Conservation (phyloP, 352 stramenopile genomes). For the Phytopythium ostracodes region DNA sequence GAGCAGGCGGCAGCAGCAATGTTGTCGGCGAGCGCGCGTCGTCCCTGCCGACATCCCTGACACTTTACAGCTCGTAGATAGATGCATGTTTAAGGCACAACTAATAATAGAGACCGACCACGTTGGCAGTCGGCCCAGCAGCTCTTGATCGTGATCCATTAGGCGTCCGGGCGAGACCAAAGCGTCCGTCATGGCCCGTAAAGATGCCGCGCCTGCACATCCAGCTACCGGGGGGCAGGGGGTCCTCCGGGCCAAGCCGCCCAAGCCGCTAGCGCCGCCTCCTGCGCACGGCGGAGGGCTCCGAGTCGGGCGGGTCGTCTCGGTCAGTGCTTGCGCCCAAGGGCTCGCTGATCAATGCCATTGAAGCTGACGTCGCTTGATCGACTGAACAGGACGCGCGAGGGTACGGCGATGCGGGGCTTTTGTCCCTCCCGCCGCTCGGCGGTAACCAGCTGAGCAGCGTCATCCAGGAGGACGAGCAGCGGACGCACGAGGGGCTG, state of each 20-base stretch:
- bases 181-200: slow-evolving; percentile 1
- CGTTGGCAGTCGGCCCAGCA: too few relatives aligned
- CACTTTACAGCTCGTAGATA: not conserved
- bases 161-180: not conserved
- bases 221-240: not conserved
- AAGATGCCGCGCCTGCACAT: not conserved
- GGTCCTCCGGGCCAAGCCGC: not conserved
- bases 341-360: not conserved
- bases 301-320: slow-evolving; percentile 51
- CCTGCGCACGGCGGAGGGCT: slow-evolving; percentile 25
- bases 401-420: not conserved
- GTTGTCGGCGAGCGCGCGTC: slow-evolving; percentile 39
- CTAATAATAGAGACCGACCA: slow-evolving; percentile 3
- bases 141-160: too few relatives aligned
- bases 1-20: slow-evolving; percentile 63
- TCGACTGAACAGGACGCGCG: slow-evolving; percentile 26
- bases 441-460: slow-evolving; percentile 15
- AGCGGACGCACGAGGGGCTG: slow-evolving; percentile 50
- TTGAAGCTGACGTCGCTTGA: not conserved
- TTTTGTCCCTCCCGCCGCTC: slow-evolving; percentile 4
- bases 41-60: slow-evolving; percentile 18
- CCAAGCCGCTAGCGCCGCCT: slow-evolving; percentile 7
- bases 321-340: slow-evolving; percentile 18
- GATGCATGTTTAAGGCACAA: not conserved
- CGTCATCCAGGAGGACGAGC: slow-evolving; percentile 44